A percentile compares a stretch with the other conserved stretches of the same genome.
Conservation (phyloP, 2,329 filamentous ascomycete genomes). For the Zalaria obscura region DNA sequence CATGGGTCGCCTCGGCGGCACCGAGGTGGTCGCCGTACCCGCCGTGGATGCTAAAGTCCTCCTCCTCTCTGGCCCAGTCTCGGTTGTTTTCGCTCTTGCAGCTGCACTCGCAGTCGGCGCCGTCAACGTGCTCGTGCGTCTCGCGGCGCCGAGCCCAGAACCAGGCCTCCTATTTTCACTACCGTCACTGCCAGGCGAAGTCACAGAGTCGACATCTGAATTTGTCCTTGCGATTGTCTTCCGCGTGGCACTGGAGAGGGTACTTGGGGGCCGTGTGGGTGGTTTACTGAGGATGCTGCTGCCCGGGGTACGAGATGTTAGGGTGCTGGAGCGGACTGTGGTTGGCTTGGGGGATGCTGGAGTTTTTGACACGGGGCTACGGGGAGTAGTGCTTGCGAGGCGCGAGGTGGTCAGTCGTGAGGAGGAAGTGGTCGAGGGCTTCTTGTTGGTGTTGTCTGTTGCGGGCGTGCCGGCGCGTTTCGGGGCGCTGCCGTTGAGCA, state of each 20-base stretch:
- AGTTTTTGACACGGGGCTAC: too few relatives aligned
- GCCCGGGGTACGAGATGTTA: neutral
- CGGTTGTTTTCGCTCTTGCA: neutral
- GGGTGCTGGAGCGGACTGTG: neutral
- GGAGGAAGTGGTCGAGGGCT: too few relatives aligned
- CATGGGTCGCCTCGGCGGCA: neutral
- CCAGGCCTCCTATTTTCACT: neutral
- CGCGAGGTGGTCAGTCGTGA: too few relatives aligned
- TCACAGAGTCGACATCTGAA: neutral
- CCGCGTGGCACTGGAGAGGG: neutral
- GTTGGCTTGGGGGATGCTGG: too few relatives aligned
- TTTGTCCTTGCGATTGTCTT: neutral
- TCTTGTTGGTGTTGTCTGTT: too few relatives aligned
- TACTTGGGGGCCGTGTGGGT: neutral
- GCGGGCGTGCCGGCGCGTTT: too few relatives aligned
- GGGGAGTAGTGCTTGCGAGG: too few relatives aligned
- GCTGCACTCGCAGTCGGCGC: neutral
- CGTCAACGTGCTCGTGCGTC: neutral
- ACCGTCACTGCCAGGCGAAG: neutral
- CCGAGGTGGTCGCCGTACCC: neutral
- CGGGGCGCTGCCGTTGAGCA: too few relatives aligned
- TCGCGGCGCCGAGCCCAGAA: neutral
- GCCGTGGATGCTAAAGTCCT: neutral
- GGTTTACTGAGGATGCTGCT: neutral
- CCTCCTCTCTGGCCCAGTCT: neutral